Conservation (phyloP, 768 basidiomycete species). For the Tephrocybe sp. region DNA sequence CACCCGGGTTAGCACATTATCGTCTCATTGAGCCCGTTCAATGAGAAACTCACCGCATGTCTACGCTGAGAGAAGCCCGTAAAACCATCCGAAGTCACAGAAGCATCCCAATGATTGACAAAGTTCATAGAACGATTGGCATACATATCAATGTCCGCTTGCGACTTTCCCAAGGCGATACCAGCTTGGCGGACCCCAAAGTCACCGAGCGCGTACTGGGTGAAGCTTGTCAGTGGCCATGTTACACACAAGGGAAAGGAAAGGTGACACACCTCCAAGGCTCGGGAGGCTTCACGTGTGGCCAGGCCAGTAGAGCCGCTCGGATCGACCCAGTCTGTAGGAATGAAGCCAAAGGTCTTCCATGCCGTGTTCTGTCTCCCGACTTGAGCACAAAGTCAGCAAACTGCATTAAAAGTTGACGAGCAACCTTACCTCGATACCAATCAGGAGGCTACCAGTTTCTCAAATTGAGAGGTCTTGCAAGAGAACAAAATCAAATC, state of each 20-base stretch:
- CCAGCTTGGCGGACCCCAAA: constrained; percentile 55
- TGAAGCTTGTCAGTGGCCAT: background rate
- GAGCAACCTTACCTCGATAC: constrained; percentile 34
- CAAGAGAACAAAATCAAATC: constrained; percentile 10
- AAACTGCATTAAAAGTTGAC: background rate
- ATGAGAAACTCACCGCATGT: constrained; percentile 31
- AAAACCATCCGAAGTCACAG: constrained; percentile 44
- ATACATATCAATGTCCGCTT: constrained; percentile 40
- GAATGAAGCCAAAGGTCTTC: constrained; percentile 49
- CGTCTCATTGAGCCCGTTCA: background rate
- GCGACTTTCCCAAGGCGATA: constrained; percentile 36
- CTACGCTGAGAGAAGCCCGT: constrained; percentile 46
- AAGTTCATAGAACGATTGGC: constrained; percentile 53
- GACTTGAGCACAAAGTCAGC: constrained; percentile 23
- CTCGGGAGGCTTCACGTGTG: constrained; percentile 50
- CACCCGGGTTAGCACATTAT: background rate
- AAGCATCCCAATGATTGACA: constrained; percentile 49
- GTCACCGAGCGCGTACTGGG: constrained; percentile 48
- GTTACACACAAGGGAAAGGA: background rate
- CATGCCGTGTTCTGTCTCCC: constrained; percentile 54
- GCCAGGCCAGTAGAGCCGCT: constrained; percentile 46
- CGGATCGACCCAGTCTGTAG: constrained; percentile 49
- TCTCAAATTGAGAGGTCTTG: background rate
- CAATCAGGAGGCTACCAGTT: constrained; percentile 45
- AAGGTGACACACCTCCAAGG: constrained; percentile 37